A percentile compares a stretch with the other conserved stretches of the same genome.
Evolutionary conservation across 805 yeast genomes (phyloP).

Genomic region (Scheffersomyces spartinae): DNA sequence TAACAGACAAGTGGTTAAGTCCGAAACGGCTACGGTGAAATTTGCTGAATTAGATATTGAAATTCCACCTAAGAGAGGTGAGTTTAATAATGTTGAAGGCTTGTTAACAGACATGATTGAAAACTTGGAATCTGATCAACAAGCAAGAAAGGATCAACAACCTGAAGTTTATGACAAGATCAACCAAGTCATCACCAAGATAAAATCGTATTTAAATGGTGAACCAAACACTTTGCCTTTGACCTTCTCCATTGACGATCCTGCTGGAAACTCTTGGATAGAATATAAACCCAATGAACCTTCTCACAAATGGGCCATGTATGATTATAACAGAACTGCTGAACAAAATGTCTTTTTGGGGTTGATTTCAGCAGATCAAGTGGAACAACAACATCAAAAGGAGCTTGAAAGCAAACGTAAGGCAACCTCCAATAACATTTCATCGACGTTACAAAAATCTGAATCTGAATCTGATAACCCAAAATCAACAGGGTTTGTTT

Average conservation of each 20-base stretch:
- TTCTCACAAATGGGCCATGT: conserved; percentile 79
- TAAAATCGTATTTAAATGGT: conserved; percentile 51
- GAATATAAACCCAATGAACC: conserved; percentile 82
- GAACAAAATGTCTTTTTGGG: conserved; percentile 85
- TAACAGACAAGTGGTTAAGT: conserved; percentile 83
- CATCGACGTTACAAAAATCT: conserved; percentile 7
- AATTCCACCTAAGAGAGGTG: conserved; percentile 92
- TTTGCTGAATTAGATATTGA: conserved; percentile 83
- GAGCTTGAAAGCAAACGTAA: conserved; percentile 37
- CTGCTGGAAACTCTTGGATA: conserved; percentile 96
- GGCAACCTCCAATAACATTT: conserved; percentile 23
- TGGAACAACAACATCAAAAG: conserved; percentile 32
- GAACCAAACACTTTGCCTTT: conserved; percentile 62
- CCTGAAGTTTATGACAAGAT: conserved; percentile 72
- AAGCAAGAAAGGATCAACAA: conserved; percentile 58
- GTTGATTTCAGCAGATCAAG: conserved; percentile 58
- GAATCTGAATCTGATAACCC: conserved; percentile 15
- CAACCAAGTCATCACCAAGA: conserved; percentile 51
- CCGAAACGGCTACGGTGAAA: conserved; percentile 72
- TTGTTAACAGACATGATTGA: conserved; percentile 70
- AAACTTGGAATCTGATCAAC: conserved; percentile 75
- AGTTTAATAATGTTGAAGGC: conserved; percentile 88
- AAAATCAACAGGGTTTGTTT: conserved; percentile 44
- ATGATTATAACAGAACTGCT: conserved; percentile 72
- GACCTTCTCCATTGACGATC: conserved; percentile 77